Percentiles rank a stretch among this genome's conserved stretches.
Evolutionary conservation across 2,329 filamentous ascomycete genomes (phyloP).

Genomic region (Knufia petricola): DNA sequence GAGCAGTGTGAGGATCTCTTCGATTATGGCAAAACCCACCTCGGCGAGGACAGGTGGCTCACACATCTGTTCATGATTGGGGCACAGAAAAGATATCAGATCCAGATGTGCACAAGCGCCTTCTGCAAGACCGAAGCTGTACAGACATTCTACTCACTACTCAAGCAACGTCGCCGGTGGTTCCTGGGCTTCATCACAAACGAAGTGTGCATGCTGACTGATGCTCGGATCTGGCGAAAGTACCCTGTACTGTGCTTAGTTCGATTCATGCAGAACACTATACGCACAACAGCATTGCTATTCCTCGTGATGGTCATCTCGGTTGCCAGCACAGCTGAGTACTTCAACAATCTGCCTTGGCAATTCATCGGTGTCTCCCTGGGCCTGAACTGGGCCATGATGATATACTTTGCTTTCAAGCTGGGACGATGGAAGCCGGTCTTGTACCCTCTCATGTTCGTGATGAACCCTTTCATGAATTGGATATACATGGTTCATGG

Average conservation of each 20-base stretch:
- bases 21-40: conserved; percentile 88
- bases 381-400: conserved; percentile 86
- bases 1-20: conserved; percentile 94
- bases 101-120: conserved; percentile 93
- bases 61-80: conserved; percentile 99
- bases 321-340: conserved; percentile 72
- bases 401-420: conserved; percentile 89
- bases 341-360: conserved; percentile 68
- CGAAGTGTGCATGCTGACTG: conserved; percentile 95
- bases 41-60: conserved; percentile 92
- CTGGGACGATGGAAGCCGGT: conserved; percentile 85
- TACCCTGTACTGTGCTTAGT: conserved; percentile 81
- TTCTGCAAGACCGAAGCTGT: conserved; percentile 99
- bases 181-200: conserved; percentile 97
- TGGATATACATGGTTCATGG: conserved; percentile 98
- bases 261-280: conserved; percentile 91
- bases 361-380: conserved; percentile 90
- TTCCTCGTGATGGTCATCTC: conserved; percentile 92
- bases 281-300: conserved; percentile 82
- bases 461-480: conserved; percentile 93
- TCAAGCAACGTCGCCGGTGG: conserved; percentile 94
- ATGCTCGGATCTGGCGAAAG: conserved; percentile 79
- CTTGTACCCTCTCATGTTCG: conserved; percentile 91
- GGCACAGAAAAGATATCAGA: conserved; percentile 84
- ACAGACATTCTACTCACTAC: conserved; percentile 70